Base-by-base conservation (phyloP, 163 green algal genomes). In the Scenedesmus sp. region DNA sequence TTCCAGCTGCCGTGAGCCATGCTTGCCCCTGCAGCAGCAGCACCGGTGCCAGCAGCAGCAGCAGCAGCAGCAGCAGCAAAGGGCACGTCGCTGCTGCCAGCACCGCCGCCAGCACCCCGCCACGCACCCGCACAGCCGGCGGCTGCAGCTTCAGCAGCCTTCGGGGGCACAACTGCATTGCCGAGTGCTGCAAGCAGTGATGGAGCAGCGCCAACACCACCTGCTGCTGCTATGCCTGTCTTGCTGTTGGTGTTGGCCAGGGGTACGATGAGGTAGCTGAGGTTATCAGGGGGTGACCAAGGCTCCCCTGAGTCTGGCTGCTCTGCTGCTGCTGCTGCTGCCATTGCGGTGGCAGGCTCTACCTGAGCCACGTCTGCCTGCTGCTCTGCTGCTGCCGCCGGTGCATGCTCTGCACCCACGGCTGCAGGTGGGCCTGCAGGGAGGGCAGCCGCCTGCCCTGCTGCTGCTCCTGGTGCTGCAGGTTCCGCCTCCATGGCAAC, bases 251-350 rank as follows among this genome's bases (percentile, higher is more conserved):
- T 35, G n/a, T 7, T 6, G 3, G 30, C 78, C 22, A 90, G 18
- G 18, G 85, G 85, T 20, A 90, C 85, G 33, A 90, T 85, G 33
- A 90, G 72, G 46, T 78, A 90, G 85, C 85, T 90, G 3, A 90
- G 46, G 6, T 26, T 42, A 12, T 85, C 72, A 44, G 85, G 85
- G 15, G 72, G 43, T 30, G 44, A 22, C 85, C 86, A 91, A 37
- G 37, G 24, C n/a, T 59, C 83, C 18, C 33, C 59, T n/a, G 22
- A 16, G 40, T 22, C 59, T 35, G 35, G 30, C 53, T 70, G 44
- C 33, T 6, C 46, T 87, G 46, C 81, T 87, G 44, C 81, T 87
- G 30, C 49, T 87, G 46, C 51, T 87, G 81, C 33, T 87, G 53
- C 78, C 43, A 53, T 35, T 1, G 78, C 35, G 10, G 37, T 35